Conservation (phyloP, 2,329 filamentous ascomycete genomes). For the Thelonectria rubi region DNA sequence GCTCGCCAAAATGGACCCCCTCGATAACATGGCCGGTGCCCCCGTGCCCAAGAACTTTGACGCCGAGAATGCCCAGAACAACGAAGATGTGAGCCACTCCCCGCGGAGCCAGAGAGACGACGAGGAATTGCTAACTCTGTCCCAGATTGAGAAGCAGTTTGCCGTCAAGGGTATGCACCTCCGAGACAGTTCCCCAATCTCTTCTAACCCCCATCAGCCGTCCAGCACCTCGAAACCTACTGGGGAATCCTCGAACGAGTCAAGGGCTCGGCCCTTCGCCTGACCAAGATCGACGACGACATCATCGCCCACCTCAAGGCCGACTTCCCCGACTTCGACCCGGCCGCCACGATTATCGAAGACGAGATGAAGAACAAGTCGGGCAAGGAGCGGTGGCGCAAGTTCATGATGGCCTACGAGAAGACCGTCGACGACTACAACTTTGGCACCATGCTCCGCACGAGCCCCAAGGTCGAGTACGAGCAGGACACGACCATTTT, state of each 20-base stretch:
- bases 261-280: conserved; percentile 84
- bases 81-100: conserved; percentile 60
- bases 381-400: conserved; percentile 94
- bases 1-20: conserved; percentile 49
- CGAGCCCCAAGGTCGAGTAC: conserved; percentile 83
- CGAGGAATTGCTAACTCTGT: not conserved
- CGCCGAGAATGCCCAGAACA: conserved; percentile 63
- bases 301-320: conserved; percentile 88
- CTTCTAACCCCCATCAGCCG: conserved; percentile 60
- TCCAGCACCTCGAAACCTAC: conserved; percentile 97
- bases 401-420: conserved; percentile 93
- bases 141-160: conserved; percentile 97
- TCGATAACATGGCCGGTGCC: conserved; percentile 50
- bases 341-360: conserved; percentile 82
- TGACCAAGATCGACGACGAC: conserved; percentile 95
- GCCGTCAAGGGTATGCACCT: conserved; percentile 81
- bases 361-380: conserved; percentile 97
- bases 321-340: conserved; percentile 94
- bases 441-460: conserved; percentile 92
- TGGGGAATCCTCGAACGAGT: conserved; percentile 94
- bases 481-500: conserved; percentile 92
- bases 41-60: conserved; percentile 65
- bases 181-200: too few species aligned
- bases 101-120: conserved; percentile 6
- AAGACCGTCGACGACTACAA: conserved; percentile 97